Evolutionary conservation across 768 basidiomycete genomes (phyloP).

Genomic region (Lepiota brunneoincarnata): DNA sequence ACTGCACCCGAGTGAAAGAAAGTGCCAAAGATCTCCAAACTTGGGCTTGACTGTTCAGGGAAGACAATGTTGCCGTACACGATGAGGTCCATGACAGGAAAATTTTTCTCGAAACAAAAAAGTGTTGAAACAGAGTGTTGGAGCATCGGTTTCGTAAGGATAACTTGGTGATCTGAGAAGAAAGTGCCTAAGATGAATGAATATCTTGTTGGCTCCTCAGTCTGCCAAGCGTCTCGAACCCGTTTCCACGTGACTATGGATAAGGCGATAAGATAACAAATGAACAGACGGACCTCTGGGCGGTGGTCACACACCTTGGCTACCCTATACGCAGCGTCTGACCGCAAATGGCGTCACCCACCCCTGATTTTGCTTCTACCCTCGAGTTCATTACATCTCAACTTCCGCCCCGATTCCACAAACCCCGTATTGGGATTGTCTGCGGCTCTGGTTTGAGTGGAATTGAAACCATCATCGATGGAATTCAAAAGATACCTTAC

Average conservation of each 20-base stretch:
- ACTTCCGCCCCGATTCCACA: constrained; percentile 33
- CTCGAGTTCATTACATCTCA: constrained; percentile 28
- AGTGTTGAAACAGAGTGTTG: too few relatives aligned
- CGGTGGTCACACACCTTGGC: too few relatives aligned
- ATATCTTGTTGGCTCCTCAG: too few relatives aligned
- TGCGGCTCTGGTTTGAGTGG: constrained; percentile 86
- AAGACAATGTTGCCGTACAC: neutral
- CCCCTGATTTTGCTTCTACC: constrained; percentile 21
- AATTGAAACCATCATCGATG: constrained; percentile 57
- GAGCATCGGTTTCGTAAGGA: too few relatives aligned
- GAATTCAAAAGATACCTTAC: constrained; percentile 63
- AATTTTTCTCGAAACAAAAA: too few relatives aligned
- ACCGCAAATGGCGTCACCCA: neutral
- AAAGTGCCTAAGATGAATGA: too few relatives aligned
- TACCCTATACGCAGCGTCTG: neutral
- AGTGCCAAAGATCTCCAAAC: constrained; percentile 8
- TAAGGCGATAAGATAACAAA: too few relatives aligned
- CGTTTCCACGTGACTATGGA: neutral
- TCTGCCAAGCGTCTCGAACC: too few relatives aligned
- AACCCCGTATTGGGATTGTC: constrained; percentile 75
- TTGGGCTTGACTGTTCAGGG: neutral
- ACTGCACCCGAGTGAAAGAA: constrained; percentile 11
- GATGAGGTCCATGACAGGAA: neutral
- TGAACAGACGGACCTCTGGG: too few relatives aligned
- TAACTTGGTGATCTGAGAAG: too few relatives aligned